These are phyloP conservation scores for Solanum rostratum DNA, from an alignment of 257 asterid species.

Conservation along the genomic window DNA sequence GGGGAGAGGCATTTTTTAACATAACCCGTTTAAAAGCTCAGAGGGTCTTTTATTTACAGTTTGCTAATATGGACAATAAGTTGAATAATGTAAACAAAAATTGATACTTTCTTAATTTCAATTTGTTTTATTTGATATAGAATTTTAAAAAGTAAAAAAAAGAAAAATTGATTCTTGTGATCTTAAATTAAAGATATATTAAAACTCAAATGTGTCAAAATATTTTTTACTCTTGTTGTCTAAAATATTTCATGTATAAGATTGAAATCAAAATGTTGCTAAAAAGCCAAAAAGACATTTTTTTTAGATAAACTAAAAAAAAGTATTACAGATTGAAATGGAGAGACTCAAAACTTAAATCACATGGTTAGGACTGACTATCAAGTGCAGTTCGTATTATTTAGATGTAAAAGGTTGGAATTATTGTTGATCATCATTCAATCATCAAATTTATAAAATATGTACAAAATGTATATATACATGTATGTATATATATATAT, in stretches of 20 bases:
- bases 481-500: too few species aligned
- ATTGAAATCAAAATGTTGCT: too few species aligned
- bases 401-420: background rate
- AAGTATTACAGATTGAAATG: background rate
- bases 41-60: too few species aligned
- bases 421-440: background rate
- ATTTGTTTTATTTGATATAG: background rate
- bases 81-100: too few species aligned
- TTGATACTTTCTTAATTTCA: background rate
- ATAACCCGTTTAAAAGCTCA: too few species aligned
- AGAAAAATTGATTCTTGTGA: too few species aligned
- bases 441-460: background rate
- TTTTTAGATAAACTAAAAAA: too few species aligned
- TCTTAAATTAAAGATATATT: too few species aligned
- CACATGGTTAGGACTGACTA: background rate
- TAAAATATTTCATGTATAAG: background rate
- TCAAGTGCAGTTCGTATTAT: background rate
- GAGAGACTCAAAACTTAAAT: background rate
- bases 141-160: accelerated
- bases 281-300: background rate
- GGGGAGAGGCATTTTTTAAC: too few species aligned
- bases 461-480: background rate
- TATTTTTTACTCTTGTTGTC: too few species aligned
- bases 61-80: background rate
- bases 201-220: too few species aligned